Percentiles rank a stretch among this genome's conserved stretches.
These are phyloP conservation scores for Apiospora rasikravindrae DNA, from an alignment of 2,329 filamentous ascomycete genomes.

Conservation along the genomic window DNA sequence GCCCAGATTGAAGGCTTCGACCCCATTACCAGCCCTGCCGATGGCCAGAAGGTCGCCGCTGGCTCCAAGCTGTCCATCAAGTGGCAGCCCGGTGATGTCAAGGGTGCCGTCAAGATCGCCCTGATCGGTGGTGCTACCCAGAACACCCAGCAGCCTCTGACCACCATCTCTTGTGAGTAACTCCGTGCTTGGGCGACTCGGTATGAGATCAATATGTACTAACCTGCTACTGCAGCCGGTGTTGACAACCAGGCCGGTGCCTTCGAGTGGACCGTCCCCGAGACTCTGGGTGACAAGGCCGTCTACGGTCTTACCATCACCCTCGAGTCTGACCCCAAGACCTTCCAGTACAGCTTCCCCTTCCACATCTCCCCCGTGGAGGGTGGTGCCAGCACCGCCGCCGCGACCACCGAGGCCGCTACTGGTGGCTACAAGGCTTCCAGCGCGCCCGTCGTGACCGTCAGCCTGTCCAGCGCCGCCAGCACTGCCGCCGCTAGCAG, in stretches of 20 bases:
- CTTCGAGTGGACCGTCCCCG: constrained; percentile 58
- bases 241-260: constrained; percentile 50
- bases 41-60: constrained; percentile 50
- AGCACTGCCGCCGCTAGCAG: constrained; percentile 29
- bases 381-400: constrained; percentile 16
- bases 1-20: constrained; percentile 64
- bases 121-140: constrained; percentile 59
- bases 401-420: constrained; percentile 18
- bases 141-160: constrained; percentile 46
- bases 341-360: constrained; percentile 68
- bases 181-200: not conserved
- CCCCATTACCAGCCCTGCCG: constrained; percentile 53
- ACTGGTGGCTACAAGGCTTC: constrained; percentile 5
- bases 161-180: constrained; percentile 57
- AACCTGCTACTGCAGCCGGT: constrained; percentile 43
- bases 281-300: constrained; percentile 48
- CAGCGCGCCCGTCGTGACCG: constrained; percentile 3
- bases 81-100: constrained; percentile 53
- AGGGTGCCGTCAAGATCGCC: constrained; percentile 54
- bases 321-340: constrained; percentile 49
- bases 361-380: constrained; percentile 53
- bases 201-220: constrained; percentile 20
- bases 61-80: constrained; percentile 56
- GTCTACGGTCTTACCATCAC: constrained; percentile 65
- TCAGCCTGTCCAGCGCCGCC: constrained; percentile 31